Conservation (phyloP, 108 stramenopile genomes). For the Epipyxis sp. region DNA sequence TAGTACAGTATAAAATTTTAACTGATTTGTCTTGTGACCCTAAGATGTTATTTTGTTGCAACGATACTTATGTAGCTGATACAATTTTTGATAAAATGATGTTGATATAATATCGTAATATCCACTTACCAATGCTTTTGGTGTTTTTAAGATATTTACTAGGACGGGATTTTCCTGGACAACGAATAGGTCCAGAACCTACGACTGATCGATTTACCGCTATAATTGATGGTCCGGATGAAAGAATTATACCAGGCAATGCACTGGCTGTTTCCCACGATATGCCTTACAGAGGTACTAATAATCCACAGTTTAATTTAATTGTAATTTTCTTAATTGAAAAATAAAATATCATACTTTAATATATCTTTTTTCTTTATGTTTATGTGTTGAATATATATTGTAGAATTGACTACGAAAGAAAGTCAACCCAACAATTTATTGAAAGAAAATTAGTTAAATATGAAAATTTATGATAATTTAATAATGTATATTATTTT, state of each 20-base stretch:
- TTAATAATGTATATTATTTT: no score
- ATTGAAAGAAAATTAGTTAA: no score
- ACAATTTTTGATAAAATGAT: not conserved
- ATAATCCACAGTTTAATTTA: no score
- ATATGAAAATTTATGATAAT: no score
- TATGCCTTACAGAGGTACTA: conserved; percentile 88
- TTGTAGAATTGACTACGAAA: no score
- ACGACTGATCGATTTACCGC: conserved; percentile 91
- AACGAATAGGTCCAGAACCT: conserved; percentile 94
- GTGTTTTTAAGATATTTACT: conserved; percentile 7
- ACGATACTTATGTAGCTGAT: not conserved
- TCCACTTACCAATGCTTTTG: not conserved
- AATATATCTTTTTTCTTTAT: no score
- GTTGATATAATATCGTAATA: not conserved
- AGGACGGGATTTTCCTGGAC: conserved; percentile 78
- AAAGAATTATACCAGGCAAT: conserved; percentile 84
- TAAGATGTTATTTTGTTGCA: conserved; percentile 33
- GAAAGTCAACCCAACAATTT: no score
- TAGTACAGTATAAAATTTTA: not conserved
- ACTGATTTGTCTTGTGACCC: not conserved
- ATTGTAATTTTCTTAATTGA: no score
- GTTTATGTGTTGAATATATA: no score
- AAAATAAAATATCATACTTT: no score
- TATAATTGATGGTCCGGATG: conserved; percentile 75
- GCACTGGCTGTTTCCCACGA: conserved; percentile 74